Base-by-base conservation (phyloP, 75 land plant genomes). In the Cunninghamia lanceolata region DNA sequence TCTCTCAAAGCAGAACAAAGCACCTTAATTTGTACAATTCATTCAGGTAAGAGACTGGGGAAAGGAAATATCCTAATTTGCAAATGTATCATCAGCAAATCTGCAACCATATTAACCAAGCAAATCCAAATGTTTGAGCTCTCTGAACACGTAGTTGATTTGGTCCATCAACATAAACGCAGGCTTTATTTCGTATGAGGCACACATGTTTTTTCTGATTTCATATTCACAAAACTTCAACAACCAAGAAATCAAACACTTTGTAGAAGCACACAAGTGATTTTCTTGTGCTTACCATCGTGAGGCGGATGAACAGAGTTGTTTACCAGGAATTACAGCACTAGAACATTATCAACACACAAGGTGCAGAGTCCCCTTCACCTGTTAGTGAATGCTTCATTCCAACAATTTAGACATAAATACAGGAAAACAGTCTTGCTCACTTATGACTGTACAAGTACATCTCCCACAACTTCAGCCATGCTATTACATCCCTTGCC, bases 391-490 rank as follows among this genome's bases (percentile, higher is more conserved):
- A 46, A 43, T 46, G 35, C 28, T 82, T 82, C 83, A 46, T 43
- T 38, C 79, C 40, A 76, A 76, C 40, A 16, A 77, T 21, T 73
- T 17, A 77, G 30, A 63, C 4, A 38, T 40, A 77, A 32, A 82
- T 21, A 25, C 83, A 82, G 36, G 34, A 47, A 47, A 42, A 13
- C 9, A 47, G 19, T 25, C 35, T 32, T 82, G 15, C 10, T 43
- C 32, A 15, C 35, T 82, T 82, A 82, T 45, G 83, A 82, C 54
- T 47, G 83, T 82, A 82, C 83, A 82, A 45, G 32, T 9, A 82
- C 83, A 47, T 82, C 56, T 46, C 83, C 83, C 9, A 46, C 83
- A 45, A 82, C 83, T 82, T 45, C 34, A 50, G 54, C 83, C 83
- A 82, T 50, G 36, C 47, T 52, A 82, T 82, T 82, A 52, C 83